phyloP scores from a whole-genome alignment of 2,329 filamentous ascomycete species.

The Pyrenophora graminea region DNA sequence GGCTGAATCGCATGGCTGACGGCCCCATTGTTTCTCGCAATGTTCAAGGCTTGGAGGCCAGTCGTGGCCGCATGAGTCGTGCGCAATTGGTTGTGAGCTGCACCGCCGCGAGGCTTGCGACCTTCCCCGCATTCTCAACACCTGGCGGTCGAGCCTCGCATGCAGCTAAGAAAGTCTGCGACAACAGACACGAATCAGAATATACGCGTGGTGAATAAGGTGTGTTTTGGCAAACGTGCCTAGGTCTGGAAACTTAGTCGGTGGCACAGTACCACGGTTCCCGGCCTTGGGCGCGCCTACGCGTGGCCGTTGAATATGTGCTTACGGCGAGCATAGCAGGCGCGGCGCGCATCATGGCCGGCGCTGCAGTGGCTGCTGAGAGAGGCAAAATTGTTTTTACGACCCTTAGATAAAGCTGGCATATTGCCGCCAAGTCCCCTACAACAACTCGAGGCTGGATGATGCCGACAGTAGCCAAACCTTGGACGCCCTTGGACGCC shows the following conservation, averaged over 20 bases:
- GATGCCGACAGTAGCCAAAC: constrained; percentile 1
- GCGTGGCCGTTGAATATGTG: constrained; percentile 3
- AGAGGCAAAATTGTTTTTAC: constrained; percentile 20
- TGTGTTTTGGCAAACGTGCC: constrained; percentile 5
- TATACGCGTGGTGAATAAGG: constrained; percentile 6
- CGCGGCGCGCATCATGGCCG: constrained; percentile 5
- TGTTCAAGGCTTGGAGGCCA: constrained; percentile 4
- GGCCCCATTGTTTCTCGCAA: not conserved
- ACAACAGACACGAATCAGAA: not conserved
- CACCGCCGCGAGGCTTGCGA: constrained; percentile 13
- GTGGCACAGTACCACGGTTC: constrained; percentile 6
- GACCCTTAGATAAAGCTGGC: constrained; percentile 14
- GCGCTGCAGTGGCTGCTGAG: constrained; percentile 17
- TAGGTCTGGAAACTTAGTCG: constrained; percentile 5
- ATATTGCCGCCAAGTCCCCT: too few species aligned
- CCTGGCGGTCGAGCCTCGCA: constrained; percentile 15
- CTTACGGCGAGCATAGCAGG: constrained; percentile 6
- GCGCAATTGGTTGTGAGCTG: constrained; percentile 20
- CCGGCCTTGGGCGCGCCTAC: constrained; percentile 19
- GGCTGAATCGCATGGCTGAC: constrained; percentile 10
- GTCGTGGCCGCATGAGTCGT: constrained; percentile 5
- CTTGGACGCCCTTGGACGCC: not conserved
- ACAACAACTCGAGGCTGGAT: not conserved
- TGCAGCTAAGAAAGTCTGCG: constrained; percentile 27
- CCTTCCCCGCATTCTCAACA: constrained; percentile 39